Conservation (phyloP, 2,329 filamentous ascomycete genomes). For the Penicillium sp. region DNA sequence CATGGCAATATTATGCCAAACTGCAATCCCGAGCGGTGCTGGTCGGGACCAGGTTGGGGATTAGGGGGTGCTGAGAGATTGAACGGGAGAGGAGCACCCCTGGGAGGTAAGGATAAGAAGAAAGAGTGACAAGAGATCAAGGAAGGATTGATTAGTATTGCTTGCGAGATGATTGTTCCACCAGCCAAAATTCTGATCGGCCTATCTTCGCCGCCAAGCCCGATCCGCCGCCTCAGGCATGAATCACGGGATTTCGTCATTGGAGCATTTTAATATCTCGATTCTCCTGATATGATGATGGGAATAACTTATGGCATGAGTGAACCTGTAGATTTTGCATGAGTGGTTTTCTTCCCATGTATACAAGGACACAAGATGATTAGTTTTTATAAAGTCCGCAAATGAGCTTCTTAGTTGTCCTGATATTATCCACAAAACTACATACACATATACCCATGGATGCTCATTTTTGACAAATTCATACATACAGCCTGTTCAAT, state of each 20-base stretch:
- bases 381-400: background rate
- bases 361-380: background rate
- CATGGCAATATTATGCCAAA: conserved; percentile 48
- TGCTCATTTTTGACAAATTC: background rate
- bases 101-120: conserved; percentile 1
- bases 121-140: conserved; percentile 23
- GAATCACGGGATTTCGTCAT: conserved; percentile 10
- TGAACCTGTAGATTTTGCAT: too few relatives aligned
- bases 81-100: conserved; percentile 19
- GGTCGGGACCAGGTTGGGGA: conserved; percentile 32
- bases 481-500: too few relatives aligned
- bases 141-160: conserved; percentile 5
- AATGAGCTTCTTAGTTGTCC: background rate
- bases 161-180: conserved; percentile 12
- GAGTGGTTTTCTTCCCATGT: background rate
- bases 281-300: background rate
- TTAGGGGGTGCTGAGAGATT: conserved; percentile 24
- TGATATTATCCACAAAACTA: background rate
- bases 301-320: background rate
- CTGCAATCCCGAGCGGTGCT: conserved; percentile 31
- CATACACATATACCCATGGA: background rate
- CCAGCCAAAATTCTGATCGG: conserved; percentile 38
- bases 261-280: background rate
- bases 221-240: conserved; percentile 20
- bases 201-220: conserved; percentile 33